These are phyloP conservation scores for Erodium trifolium DNA, from an alignment of 441 rosid genomes.

Conservation along the genomic window DNA sequence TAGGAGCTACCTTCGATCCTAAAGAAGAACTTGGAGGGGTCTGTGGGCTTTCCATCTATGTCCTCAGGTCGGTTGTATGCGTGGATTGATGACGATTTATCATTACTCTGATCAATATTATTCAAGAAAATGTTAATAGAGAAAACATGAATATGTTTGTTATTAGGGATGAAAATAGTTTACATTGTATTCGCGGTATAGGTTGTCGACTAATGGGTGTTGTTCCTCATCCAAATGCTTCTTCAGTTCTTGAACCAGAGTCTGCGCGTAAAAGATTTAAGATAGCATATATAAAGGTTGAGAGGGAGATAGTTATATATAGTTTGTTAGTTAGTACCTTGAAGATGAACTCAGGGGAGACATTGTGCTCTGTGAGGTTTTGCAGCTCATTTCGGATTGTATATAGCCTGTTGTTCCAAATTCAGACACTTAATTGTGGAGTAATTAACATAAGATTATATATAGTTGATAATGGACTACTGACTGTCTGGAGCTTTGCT, in stretches of 20 bases:
- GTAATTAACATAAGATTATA: too few species aligned
- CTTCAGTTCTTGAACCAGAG: constrained; percentile 38
- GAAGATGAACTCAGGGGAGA: constrained; percentile 37
- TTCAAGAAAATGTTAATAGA: too few species aligned
- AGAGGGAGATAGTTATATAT: too few species aligned
- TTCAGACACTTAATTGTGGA: too few species aligned
- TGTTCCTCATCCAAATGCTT: constrained; percentile 28
- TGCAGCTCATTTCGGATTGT: constrained; percentile 47
- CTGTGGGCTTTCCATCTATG: too few species aligned
- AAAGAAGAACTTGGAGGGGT: too few species aligned
- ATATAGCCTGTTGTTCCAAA: constrained; percentile 38
- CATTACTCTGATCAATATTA: neutral
- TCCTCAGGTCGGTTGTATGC: too few species aligned
- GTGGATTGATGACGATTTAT: too few species aligned
- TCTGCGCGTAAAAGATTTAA: constrained; percentile 21
- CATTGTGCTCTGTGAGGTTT: constrained; percentile 46
- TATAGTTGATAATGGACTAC: neutral
- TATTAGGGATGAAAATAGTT: neutral
- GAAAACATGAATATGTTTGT: too few species aligned
- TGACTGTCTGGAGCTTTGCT: constrained; percentile 58
- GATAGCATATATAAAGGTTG: too few species aligned
- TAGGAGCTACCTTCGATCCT: too few species aligned
- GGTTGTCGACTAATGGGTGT: constrained; percentile 25
- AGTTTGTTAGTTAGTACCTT: constrained; percentile 19
- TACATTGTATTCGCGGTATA: constrained; percentile 36